Evolutionary conservation across 805 yeast genomes (phyloP).

Genomic region (Saturnispora galanensis): DNA sequence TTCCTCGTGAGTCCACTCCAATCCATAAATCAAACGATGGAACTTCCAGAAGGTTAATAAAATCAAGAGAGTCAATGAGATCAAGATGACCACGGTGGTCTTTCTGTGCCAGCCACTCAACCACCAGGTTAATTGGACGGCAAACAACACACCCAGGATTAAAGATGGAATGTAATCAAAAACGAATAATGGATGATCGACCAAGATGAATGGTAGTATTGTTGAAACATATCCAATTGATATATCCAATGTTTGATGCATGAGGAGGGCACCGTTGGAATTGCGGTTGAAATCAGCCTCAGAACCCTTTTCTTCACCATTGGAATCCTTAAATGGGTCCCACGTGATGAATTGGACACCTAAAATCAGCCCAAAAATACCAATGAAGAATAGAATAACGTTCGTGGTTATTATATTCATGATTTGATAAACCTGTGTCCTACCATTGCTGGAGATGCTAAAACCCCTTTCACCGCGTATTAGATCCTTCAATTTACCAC

Average conservation of each 20-base stretch:
- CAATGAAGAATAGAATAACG: conserved; percentile 29
- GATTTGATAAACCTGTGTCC: conserved; percentile 38
- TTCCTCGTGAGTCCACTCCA: conserved; percentile 32
- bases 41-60: conserved; percentile 23
- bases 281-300: too few relatives aligned
- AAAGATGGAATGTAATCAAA: conserved; percentile 43
- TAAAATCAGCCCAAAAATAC: conserved; percentile 16
- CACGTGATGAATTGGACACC: conserved; percentile 10
- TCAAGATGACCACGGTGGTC: conserved; percentile 23
- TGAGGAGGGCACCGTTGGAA: conserved; percentile 11
- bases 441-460: conserved; percentile 39
- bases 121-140: conserved; percentile 37
- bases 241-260: conserved; percentile 26
- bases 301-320: too few relatives aligned
- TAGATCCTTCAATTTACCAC: conserved; percentile 45
- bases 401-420: conserved; percentile 60
- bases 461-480: conserved; percentile 50
- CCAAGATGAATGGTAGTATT: conserved; percentile 43
- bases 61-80: conserved; percentile 15
- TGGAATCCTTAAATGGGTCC: conserved; percentile 15
- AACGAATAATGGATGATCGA: conserved; percentile 31
- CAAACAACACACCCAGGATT: conserved; percentile 37
- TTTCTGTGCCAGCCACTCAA: conserved; percentile 23
- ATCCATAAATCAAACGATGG: conserved; percentile 39
- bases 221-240: conserved; percentile 51